phyloP scores from a whole-genome alignment of 352 stramenopile genomes.

The Elongisporangium anandrum region DNA sequence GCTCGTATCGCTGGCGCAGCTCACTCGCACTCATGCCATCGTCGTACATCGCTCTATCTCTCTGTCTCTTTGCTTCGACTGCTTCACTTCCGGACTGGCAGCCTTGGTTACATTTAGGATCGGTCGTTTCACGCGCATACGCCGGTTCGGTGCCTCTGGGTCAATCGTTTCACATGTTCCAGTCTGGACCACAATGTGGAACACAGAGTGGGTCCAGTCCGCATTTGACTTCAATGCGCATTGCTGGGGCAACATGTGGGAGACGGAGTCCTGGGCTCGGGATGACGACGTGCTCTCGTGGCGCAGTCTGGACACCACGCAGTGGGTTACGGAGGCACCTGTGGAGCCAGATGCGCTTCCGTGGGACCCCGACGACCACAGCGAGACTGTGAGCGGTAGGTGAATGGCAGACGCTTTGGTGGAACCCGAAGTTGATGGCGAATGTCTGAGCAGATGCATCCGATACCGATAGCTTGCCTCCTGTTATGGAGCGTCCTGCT shows the following conservation, averaged over 20 bases:
- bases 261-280: conserved; percentile 3
- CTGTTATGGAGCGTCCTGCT: conserved; percentile 12
- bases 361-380: conserved; percentile 2
- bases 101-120: neutral
- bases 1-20: conserved; percentile 69
- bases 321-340: conserved; percentile 2
- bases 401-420: neutral
- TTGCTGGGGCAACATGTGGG: conserved; percentile 6
- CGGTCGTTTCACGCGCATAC: neutral
- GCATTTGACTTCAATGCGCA: neutral
- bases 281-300: conserved; percentile 38
- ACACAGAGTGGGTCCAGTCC: neutral
- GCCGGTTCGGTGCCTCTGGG: neutral
- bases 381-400: conserved; percentile 12
- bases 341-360: neutral
- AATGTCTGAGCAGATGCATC: conserved; percentile 14
- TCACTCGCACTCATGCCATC: conserved; percentile 65
- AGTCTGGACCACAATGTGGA: neutral
- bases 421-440: neutral
- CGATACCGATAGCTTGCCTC: conserved; percentile 17
- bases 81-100: neutral
- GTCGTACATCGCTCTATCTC: conserved; percentile 25
- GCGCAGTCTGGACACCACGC: conserved; percentile 29
- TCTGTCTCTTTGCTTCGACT: neutral
- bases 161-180: neutral